A percentile compares a stretch with the other conserved stretches of the same genome.
phyloP scores from a whole-genome alignment of 2,329 filamentous ascomycete genomes.

The Aspergillus pseudotamarii region DNA sequence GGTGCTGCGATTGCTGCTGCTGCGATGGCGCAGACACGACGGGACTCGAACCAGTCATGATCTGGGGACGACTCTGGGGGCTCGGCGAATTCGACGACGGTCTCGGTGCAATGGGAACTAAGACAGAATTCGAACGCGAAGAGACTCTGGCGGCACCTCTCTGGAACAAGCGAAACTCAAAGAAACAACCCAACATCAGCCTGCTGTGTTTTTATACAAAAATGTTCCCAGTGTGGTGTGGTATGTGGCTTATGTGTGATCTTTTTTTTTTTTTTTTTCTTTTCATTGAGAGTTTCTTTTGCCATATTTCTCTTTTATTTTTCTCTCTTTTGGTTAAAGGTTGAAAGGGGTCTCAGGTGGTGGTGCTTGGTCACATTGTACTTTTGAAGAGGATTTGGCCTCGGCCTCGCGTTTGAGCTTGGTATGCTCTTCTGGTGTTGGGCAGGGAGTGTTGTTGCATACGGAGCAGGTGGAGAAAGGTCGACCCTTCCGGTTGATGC shows the following conservation, averaged over 20 bases:
- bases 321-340: not conserved
- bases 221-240: not conserved
- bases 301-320: not conserved
- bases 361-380: slow-evolving; percentile 12
- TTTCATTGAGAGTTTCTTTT: not conserved
- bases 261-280: not conserved
- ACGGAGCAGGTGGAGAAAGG: slow-evolving; percentile 95
- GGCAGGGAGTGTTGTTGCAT: slow-evolving; percentile 81
- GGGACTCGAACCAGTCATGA: not conserved
- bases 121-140: slow-evolving; percentile 14
- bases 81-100: slow-evolving; percentile 13
- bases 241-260: not conserved
- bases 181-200: slow-evolving; percentile 21
- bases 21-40: not conserved
- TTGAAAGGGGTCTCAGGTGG: not conserved
- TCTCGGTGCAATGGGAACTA: slow-evolving; percentile 25
- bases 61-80: not conserved
- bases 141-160: slow-evolving; percentile 19
- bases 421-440: slow-evolving; percentile 85
- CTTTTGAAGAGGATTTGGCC: slow-evolving; percentile 20
- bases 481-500: slow-evolving; percentile 96
- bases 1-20: not conserved
- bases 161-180: slow-evolving; percentile 9
- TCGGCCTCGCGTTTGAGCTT: slow-evolving; percentile 54
- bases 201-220: slow-evolving; percentile 11